Percentiles rank a stretch among this genome's conserved stretches.
These are phyloP conservation scores for Salix brachista DNA, from an alignment of 345 rosid genomes.

Conservation along the genomic window DNA sequence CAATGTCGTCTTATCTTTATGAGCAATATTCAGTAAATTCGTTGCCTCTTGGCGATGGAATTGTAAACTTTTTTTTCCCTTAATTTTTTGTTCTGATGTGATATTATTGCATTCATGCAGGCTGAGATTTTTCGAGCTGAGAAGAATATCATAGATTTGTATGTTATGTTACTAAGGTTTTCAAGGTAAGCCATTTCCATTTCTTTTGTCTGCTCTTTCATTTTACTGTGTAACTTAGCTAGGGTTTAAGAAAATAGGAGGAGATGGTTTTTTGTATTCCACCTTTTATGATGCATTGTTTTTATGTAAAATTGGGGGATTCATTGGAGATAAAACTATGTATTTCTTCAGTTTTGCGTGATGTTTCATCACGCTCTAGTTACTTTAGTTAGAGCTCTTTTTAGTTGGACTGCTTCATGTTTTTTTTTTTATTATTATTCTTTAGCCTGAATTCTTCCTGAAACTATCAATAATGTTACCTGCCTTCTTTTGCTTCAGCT, in stretches of 20 bases:
- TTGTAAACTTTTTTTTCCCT: not conserved
- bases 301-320: not conserved
- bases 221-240: not conserved
- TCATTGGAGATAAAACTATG: not conserved
- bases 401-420: not conserved
- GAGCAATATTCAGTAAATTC: not conserved
- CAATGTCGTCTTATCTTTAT: not conserved
- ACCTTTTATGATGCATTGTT: not conserved
- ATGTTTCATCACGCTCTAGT: not conserved
- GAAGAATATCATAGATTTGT: constrained; percentile 81
- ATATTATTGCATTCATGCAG: constrained; percentile 34
- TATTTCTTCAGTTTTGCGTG: not conserved
- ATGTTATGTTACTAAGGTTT: constrained; percentile 88
- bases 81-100: not conserved
- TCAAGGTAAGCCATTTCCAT: constrained; percentile 52
- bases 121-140: constrained; percentile 89
- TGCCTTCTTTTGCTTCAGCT: constrained; percentile 45
- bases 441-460: not conserved
- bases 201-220: not conserved
- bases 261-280: not conserved
- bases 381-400: not conserved
- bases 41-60: not conserved
- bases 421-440: not conserved
- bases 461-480: not conserved
- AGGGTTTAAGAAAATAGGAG: too few relatives aligned